Percentiles rank a stretch among this genome's conserved stretches.
Evolutionary conservation across 108 stramenopile genomes (phyloP).

Genomic region (Cyclotella baltica): DNA sequence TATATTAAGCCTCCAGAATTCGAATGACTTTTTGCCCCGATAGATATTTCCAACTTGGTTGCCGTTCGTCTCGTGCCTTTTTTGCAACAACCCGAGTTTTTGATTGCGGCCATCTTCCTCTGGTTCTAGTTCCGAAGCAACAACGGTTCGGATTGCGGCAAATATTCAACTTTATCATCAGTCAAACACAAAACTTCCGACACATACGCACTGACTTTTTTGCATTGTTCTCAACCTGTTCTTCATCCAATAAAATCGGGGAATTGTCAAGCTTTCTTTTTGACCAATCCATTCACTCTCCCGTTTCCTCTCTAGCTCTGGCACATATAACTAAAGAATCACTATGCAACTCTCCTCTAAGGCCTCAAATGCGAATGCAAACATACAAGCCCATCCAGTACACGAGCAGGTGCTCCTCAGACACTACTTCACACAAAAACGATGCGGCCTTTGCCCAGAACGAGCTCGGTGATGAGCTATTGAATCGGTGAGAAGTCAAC

Average conservation of each 20-base stretch:
- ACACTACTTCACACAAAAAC: no score
- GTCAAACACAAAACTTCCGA: conserved; percentile 39
- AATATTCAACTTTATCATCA: conserved; percentile 38
- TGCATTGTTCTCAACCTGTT: conserved; percentile 22
- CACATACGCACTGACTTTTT: conserved; percentile 23
- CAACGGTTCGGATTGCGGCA: conserved; percentile 51
- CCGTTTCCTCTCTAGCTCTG: conserved; percentile 25
- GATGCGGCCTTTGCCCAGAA: no score
- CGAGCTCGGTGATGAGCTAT: no score
- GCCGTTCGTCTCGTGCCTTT: conserved; percentile 29
- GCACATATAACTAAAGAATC: no score
- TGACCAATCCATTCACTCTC: conserved; percentile 17
- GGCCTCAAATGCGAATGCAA: no score
- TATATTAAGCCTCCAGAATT: conserved; percentile 47
- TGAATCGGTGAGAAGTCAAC: no score
- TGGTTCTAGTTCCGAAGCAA: conserved; percentile 33
- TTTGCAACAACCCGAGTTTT: conserved; percentile 19
- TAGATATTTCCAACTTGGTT: conserved; percentile 33
- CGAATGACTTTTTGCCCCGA: conserved; percentile 40
- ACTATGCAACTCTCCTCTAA: no score
- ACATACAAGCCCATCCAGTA: no score
- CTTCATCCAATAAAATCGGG: conserved; percentile 36
- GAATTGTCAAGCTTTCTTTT: conserved; percentile 37
- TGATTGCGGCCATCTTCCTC: conserved; percentile 18
- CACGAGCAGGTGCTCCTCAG: no score